Evolutionary conservation across 176 grass and related monocot genomes (phyloP).

Genomic region (Lolium perenne): DNA sequence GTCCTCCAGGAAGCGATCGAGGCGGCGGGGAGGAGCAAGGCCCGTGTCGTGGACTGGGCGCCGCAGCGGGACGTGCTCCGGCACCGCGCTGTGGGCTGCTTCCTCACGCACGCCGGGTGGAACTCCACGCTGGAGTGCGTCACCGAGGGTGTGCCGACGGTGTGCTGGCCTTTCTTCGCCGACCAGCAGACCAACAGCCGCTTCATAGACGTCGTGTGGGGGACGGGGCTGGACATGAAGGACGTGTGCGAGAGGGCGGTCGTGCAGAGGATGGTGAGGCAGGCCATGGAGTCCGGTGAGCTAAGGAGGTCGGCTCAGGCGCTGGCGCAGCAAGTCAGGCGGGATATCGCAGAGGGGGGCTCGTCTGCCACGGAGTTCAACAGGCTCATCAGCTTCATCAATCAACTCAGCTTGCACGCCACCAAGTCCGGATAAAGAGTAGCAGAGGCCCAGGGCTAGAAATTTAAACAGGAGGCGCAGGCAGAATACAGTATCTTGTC

Average conservation of each 20-base stretch:
- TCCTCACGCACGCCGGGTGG: background rate
- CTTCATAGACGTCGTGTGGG: background rate
- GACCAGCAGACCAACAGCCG: background rate
- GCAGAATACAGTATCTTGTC: too few relatives aligned
- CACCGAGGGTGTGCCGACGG: background rate
- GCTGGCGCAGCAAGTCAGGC: background rate
- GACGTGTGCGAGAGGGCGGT: background rate
- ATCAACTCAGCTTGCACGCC: too few relatives aligned
- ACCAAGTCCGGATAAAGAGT: too few relatives aligned
- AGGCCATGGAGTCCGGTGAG: background rate
- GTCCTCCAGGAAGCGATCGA: too few relatives aligned
- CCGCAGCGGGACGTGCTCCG: background rate
- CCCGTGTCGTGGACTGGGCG: background rate
- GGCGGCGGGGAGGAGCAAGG: too few relatives aligned
- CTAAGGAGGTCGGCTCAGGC: background rate
- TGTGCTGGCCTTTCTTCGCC: background rate
- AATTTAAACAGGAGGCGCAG: too few relatives aligned
- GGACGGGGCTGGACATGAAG: background rate
- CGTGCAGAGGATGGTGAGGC: background rate
- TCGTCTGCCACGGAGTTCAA: background rate
- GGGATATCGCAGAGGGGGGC: background rate
- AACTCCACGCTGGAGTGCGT: background rate
- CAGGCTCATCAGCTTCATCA: too few relatives aligned
- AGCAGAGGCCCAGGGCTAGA: too few relatives aligned
- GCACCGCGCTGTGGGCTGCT: background rate